phyloP scores from a whole-genome alignment of 805 yeast species.

The Starmerella lactis-condensi region DNA sequence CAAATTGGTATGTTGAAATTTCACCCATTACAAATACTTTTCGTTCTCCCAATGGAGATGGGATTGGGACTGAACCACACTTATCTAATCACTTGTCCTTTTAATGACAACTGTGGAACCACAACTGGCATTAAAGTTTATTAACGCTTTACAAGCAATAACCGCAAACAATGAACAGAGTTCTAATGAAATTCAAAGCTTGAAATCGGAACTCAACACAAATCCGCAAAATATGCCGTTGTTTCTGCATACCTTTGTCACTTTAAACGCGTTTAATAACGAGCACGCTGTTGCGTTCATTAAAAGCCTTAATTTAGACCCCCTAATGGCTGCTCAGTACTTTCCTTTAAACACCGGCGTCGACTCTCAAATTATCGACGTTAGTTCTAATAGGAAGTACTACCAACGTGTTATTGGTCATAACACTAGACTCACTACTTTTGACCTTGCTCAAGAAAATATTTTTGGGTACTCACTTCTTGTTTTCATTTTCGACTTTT shows the following conservation, averaged over 20 bases:
- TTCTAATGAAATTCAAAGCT: too few relatives aligned
- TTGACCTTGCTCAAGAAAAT: conserved; percentile 7
- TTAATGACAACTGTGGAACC: too few relatives aligned
- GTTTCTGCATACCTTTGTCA: conserved; percentile 3
- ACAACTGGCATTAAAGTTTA: too few relatives aligned
- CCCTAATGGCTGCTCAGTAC: conserved; percentile 3
- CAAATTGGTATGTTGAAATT: too few relatives aligned
- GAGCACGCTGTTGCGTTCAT: not conserved
- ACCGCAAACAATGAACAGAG: too few relatives aligned
- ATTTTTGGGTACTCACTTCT: conserved; percentile 5
- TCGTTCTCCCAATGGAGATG: too few relatives aligned
- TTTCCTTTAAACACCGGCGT: not conserved
- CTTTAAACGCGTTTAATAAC: conserved; percentile 2
- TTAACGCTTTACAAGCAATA: too few relatives aligned
- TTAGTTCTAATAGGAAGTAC: conserved; percentile 4
- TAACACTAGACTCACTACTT: conserved; percentile 9
- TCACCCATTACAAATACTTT: too few relatives aligned
- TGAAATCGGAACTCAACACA: too few relatives aligned
- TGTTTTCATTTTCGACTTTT: not conserved
- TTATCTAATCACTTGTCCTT: too few relatives aligned
- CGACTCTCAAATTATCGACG: conserved; percentile 3
- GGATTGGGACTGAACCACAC: too few relatives aligned
- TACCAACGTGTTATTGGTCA: conserved; percentile 8
- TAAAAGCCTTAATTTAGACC: not conserved
- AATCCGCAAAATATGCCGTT: not conserved